These are phyloP conservation scores for Colletotrichum sp. DNA, from an alignment of 2,329 filamentous ascomycete species.

Conservation along the genomic window DNA sequence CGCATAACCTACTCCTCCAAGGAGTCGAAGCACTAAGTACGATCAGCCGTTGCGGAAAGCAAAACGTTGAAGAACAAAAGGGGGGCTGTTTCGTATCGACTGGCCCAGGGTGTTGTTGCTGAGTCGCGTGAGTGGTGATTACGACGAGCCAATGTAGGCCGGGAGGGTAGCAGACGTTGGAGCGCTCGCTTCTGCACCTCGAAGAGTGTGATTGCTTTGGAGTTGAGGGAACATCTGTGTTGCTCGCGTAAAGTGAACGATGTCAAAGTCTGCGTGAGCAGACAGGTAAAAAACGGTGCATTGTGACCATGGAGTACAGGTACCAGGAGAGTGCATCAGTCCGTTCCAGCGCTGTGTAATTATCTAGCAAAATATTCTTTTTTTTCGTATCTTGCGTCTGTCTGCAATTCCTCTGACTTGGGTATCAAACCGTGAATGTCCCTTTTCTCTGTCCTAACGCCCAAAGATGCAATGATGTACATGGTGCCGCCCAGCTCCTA, in stretches of 20 bases:
- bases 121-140: neutral
- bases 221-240: neutral
- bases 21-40: constrained; percentile 29
- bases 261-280: neutral
- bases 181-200: neutral
- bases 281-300: neutral
- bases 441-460: neutral
- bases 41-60: neutral
- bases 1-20: constrained; percentile 61
- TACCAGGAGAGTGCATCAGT: neutral
- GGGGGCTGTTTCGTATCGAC: neutral
- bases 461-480: neutral
- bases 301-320: neutral
- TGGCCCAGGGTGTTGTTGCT: neutral
- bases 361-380: neutral
- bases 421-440: constrained; percentile 9
- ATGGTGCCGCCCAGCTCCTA: neutral
- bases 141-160: neutral
- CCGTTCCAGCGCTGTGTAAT: neutral
- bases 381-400: neutral
- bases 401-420: neutral
- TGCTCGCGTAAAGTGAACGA: neutral
- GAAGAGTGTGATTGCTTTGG: neutral
- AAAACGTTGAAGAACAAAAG: neutral
- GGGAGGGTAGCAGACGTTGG: neutral